These are phyloP conservation scores for Hymenoscyphus repandus DNA, from an alignment of 2,329 filamentous ascomycete genomes.

Conservation along the genomic window DNA sequence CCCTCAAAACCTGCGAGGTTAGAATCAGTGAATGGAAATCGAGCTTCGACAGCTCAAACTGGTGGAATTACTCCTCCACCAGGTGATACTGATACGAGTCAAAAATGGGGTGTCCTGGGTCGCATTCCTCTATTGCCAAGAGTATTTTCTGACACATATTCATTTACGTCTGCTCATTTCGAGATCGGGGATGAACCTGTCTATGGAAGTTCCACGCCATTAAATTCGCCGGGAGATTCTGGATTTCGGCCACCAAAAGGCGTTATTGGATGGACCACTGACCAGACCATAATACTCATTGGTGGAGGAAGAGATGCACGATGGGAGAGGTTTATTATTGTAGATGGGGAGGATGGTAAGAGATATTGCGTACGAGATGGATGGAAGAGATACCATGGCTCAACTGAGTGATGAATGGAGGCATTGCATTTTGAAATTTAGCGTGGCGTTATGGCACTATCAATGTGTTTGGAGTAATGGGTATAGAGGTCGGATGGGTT, in stretches of 20 bases:
- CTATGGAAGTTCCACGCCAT: slow-evolving; percentile 53
- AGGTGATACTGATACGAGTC: slow-evolving; percentile 46
- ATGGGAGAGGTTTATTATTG: slow-evolving; percentile 82
- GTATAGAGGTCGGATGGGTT: not conserved
- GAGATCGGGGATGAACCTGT: slow-evolving; percentile 72
- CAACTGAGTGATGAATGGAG: slow-evolving; percentile 17
- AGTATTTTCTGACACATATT: slow-evolving; percentile 85
- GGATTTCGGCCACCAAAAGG: slow-evolving; percentile 66
- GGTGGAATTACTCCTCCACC: slow-evolving; percentile 28
- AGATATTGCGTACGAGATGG: slow-evolving; percentile 65
- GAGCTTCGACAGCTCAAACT: slow-evolving; percentile 28
- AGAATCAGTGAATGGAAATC: slow-evolving; percentile 30
- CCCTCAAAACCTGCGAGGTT: slow-evolving; percentile 37
- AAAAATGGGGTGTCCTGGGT: slow-evolving; percentile 81
- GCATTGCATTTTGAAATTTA: slow-evolving; percentile 13
- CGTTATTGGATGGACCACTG: slow-evolving; percentile 75
- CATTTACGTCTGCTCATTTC: slow-evolving; percentile 74
- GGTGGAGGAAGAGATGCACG: slow-evolving; percentile 74
- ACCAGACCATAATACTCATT: slow-evolving; percentile 68
- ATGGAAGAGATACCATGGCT: slow-evolving; percentile 73
- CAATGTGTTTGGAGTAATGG: not conserved
- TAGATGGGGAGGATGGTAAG: slow-evolving; percentile 62
- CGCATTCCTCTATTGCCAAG: slow-evolving; percentile 81
- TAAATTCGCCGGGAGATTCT: slow-evolving; percentile 40
- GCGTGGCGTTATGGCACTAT: slow-evolving; percentile 20